A percentile compares a stretch with the other conserved stretches of the same genome.
phyloP scores from a whole-genome alignment of 2,329 filamentous ascomycete species.

The Verticillium nubilum region DNA sequence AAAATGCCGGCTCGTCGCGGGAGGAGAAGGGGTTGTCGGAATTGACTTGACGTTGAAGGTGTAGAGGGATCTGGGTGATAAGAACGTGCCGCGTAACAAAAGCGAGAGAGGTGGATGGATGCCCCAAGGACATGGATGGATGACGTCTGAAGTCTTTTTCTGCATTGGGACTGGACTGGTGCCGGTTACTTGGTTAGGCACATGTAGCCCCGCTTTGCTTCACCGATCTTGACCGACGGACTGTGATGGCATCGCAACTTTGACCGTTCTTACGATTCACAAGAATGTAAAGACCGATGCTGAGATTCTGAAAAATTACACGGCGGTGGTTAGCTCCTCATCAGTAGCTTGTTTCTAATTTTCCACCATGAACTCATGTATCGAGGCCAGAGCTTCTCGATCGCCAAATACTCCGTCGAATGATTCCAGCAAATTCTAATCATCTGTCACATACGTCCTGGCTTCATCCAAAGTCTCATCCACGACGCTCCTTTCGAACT shows the following conservation, averaged over 20 bases:
- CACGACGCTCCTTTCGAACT: background rate
- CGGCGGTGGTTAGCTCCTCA: too few relatives aligned
- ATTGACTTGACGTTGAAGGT: background rate
- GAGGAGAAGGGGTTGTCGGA: background rate
- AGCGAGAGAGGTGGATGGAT: background rate
- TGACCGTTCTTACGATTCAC: background rate
- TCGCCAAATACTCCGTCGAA: background rate
- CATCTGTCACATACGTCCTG: background rate
- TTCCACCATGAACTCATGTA: background rate
- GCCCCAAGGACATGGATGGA: background rate
- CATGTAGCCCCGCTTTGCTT: background rate
- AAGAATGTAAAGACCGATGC: too few relatives aligned
- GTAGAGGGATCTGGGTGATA: background rate
- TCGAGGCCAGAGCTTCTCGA: background rate
- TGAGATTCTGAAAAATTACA: too few relatives aligned
- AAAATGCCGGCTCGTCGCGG: background rate
- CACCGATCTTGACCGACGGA: background rate
- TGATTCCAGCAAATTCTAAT: background rate
- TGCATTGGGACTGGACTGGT: conserved; percentile 2
- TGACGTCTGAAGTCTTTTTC: conserved; percentile 5
- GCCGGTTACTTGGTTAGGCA: background rate
- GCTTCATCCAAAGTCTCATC: background rate
- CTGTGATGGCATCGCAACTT: background rate
- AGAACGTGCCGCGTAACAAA: background rate
- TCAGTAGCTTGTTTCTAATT: background rate